These are phyloP conservation scores for Cystobasidium pallidum DNA, from an alignment of 1,284 basidiomycete species.

Conservation along the genomic window DNA sequence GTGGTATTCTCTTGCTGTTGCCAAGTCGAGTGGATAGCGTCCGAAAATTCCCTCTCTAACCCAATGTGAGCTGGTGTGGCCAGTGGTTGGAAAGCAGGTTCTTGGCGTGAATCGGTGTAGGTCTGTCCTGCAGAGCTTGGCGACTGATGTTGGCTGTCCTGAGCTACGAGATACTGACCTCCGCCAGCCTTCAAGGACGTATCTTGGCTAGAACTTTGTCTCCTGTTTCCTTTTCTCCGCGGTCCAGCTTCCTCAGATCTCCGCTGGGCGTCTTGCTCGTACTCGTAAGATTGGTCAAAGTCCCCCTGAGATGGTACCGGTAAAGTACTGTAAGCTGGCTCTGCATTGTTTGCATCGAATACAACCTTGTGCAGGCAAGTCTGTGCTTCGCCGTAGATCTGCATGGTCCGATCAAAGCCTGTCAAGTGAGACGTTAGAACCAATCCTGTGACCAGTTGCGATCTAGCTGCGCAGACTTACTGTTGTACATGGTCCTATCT, in stretches of 20 bases:
- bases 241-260: conserved; percentile 16
- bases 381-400: conserved; percentile 51
- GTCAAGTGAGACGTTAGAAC: not conserved
- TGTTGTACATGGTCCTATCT: conserved; percentile 49
- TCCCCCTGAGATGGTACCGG: conserved; percentile 27
- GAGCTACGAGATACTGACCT: not conserved
- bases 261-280: conserved; percentile 34
- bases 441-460: not conserved
- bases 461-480: conserved; percentile 21
- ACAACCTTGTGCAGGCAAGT: conserved; percentile 52
- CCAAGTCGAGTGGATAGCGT: conserved; percentile 35
- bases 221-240: conserved; percentile 1
- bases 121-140: not conserved
- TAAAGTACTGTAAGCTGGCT: conserved; percentile 14
- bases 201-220: conserved; percentile 18
- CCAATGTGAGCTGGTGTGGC: conserved; percentile 20
- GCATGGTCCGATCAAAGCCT: conserved; percentile 50
- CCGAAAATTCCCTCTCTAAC: conserved; percentile 34
- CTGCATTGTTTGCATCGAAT: conserved; percentile 48
- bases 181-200: not conserved
- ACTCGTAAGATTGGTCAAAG: conserved; percentile 40
- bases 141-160: not conserved
- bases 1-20: conserved; percentile 1
- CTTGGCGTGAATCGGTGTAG: not conserved
- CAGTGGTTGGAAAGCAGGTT: conserved; percentile 11